Base-by-base conservation (phyloP, 441 rosid species). In the Brassica balearica region DNA sequence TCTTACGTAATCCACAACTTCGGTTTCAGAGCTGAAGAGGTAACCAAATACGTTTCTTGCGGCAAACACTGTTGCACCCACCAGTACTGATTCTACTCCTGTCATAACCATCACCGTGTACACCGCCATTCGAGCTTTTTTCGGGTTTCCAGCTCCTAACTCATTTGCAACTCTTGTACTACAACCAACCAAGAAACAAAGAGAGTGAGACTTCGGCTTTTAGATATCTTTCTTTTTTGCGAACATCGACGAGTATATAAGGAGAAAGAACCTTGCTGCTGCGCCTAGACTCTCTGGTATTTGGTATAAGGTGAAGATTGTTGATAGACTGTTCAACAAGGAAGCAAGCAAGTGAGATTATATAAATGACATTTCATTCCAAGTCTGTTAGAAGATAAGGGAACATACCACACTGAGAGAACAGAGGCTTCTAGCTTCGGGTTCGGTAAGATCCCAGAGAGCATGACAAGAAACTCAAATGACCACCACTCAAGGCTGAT, bases 111-210 rank as follows among this genome's bases (percentile, higher is more conserved):
- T 70, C 6, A 67, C 84, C 3, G 87, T 61, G 38, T 78, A 72
- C 8, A 80, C 92, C 3, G 89, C 85, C 12, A 74, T 69, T 0
- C 77, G 83, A 8, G 95, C 96, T 15, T 83, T 87, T 56, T 55
- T 72, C 0, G 91, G 76, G 8, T 86, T 91, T 64, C 93, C 91
- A 14, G 94, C 95, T 85, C 98, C 97, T 75, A 92, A 34, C 58
- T 88, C 98, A 36, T 94, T 94, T 27, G 97, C 90, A 65, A 92
- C 92, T 81, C 98, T 83, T 9, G 97, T 91, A 85, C 97, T 92
- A 55, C 22, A 74, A 48, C 10, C 71, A 76, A 23, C 5, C 23
- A 29, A n/a, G 4, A 58, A 68, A 36, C 34, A 80, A 3, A 55
- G 23, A 34, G 3, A 43, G 58, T 0, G 27, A 60, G n/a, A 14